Evolutionary conservation across 148 eudicot genomes (phyloP).

Genomic region (Mesembryanthemum crystallinum): DNA sequence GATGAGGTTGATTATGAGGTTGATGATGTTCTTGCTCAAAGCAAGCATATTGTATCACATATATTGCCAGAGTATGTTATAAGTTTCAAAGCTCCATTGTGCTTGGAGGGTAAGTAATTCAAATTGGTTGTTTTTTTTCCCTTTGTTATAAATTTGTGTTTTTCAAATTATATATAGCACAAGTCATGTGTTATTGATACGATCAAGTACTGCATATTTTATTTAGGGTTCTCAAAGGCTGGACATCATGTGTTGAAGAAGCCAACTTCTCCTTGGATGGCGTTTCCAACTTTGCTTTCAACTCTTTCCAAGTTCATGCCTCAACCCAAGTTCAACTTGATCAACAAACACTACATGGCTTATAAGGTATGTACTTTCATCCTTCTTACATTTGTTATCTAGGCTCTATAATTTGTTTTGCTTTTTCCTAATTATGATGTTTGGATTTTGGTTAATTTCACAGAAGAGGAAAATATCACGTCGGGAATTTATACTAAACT

Average conservation of each 20-base stretch:
- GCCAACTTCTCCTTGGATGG: slow-evolving; percentile 70
- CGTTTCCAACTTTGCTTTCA: slow-evolving; percentile 48
- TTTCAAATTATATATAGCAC: not conserved
- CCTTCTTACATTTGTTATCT: not conserved
- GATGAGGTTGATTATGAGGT: slow-evolving; percentile 52
- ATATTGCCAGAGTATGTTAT: slow-evolving; percentile 67
- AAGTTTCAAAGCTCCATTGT: slow-evolving; percentile 41
- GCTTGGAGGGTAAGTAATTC: slow-evolving; percentile 32
- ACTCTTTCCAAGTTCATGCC: slow-evolving; percentile 49
- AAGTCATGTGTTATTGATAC: no score
- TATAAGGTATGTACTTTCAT: slow-evolving; percentile 34
- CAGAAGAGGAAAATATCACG: slow-evolving; percentile 60
- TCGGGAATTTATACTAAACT: slow-evolving; percentile 34
- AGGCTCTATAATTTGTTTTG: not conserved
- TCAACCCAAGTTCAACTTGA: slow-evolving; percentile 20
- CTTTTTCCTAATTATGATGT: not conserved
- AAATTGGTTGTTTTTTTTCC: not conserved
- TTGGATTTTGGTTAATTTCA: not conserved
- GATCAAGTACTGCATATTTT: not conserved
- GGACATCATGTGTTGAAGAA: not conserved
- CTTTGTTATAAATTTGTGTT: not conserved
- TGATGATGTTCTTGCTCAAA: slow-evolving; percentile 35
- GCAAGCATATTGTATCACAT: slow-evolving; percentile 56
- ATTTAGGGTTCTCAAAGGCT: not conserved
- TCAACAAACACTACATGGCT: slow-evolving; percentile 33